A percentile compares a stretch with the other conserved stretches of the same genome.
phyloP scores from a whole-genome alignment of 148 eudicot genomes.

The Polygonum maritimum region DNA sequence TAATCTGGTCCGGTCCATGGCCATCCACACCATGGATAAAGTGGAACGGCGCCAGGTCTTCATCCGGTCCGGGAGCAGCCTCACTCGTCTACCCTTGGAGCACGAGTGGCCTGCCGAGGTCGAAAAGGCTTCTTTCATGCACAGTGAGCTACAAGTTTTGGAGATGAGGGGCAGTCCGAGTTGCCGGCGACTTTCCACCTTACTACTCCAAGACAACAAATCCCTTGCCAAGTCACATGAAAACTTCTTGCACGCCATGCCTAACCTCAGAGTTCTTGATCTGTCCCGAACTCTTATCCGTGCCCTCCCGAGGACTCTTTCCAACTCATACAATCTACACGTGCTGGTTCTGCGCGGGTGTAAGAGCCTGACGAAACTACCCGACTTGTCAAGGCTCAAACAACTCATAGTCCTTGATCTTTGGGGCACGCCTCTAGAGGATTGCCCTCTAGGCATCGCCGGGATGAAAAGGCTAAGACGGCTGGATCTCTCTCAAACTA shows the following conservation, averaged over 20 bases:
- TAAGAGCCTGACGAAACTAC: conserved; percentile 14
- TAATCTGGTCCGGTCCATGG: conserved; percentile 17
- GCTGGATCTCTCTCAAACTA: conserved; percentile 24
- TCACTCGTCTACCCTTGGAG: too few species aligned
- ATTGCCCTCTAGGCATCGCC: conserved; percentile 21
- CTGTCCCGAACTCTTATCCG: conserved; percentile 18
- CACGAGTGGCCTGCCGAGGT: conserved; percentile 16
- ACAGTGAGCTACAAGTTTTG: neutral
- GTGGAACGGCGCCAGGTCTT: too few species aligned
- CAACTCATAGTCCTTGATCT: conserved; percentile 19
- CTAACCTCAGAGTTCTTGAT: conserved; percentile 23
- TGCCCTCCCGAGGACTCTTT: conserved; percentile 21
- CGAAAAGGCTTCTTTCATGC: conserved; percentile 26
- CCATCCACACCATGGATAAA: conserved; percentile 8
- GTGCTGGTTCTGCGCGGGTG: conserved; percentile 24
- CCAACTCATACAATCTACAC: conserved; percentile 15
- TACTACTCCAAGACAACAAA: conserved; percentile 18
- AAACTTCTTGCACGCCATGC: conserved; percentile 18
- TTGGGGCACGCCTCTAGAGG: conserved; percentile 19
- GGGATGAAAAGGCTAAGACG: conserved; percentile 18
- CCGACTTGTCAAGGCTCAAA: conserved; percentile 17
- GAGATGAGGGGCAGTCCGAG: too few species aligned
- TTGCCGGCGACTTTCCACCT: conserved; percentile 11
- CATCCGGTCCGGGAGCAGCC: too few species aligned
- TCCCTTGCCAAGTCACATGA: conserved; percentile 7